Evolutionary conservation across 257 asterid genomes (phyloP), one percentile per base, ranked within the genome.

Genomic region (Rehmannia glutinosa): DNA sequence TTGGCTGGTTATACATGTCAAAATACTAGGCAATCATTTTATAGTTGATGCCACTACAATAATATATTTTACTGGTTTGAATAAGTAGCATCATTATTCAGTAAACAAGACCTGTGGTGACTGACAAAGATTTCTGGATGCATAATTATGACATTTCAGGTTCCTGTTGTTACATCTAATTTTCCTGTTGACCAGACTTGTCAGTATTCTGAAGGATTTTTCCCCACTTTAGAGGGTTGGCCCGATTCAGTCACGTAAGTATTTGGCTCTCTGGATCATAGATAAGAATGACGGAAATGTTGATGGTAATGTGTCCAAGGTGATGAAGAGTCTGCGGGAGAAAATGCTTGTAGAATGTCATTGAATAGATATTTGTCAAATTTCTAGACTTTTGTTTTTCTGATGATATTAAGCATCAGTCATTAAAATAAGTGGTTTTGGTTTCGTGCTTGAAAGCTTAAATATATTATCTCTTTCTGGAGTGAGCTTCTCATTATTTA

Each of bases 191-290:
- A 93, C 77, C 96, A 81, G 55, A 84, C 87, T 70, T 86, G 97
- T 81, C 86, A 88, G 64, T 93, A 93, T 75, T 75, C 76, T 56
- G 88, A 88, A 81, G 96, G 96, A 28, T 88, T 79, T 74, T 93
- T 66, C 99, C 99, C 13, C 85, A 93, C 79, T 90, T 93, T 85
- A 90, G 81, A 81, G 97, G 98, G 67, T 75, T 93, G 82, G 75
- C 78, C n/a, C 62, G 98, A 93, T 83, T 83, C 96, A 12, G 91
- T 93, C 72, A 88, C 81, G 98, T 93, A 85, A 81, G 98, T 85
- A 21, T 50, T 54, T 43, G 69, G 10, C 65, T 58, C 55, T 64
- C 60, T 52, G 43, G 52, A 25, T 77, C 65, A 39, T 45, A 36
- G 47, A 25, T 53, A 17, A 24, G 56, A 38, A 66, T 60, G 19